Percentiles rank a stretch among this genome's conserved stretches.
Evolutionary conservation across 202 grass and related monocot genomes (phyloP).

Genomic region (Setaria italica): DNA sequence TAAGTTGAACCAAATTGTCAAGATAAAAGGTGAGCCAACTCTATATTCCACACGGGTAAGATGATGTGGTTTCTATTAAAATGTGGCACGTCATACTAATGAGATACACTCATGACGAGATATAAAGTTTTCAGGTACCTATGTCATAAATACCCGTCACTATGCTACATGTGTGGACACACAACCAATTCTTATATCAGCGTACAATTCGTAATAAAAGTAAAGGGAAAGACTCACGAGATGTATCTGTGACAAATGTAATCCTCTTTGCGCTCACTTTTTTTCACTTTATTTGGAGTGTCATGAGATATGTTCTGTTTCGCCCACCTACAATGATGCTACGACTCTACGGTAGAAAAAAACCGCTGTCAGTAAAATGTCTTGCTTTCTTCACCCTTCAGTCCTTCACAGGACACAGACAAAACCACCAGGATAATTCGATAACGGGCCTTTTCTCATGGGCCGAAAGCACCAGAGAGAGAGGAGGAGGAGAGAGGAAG

Average conservation of each 20-base stretch:
- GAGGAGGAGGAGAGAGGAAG: no score
- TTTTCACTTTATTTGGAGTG: neutral
- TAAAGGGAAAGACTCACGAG: neutral
- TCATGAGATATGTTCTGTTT: neutral
- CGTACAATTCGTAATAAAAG: neutral
- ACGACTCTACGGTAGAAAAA: neutral
- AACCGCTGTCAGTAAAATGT: neutral
- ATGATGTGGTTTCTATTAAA: neutral
- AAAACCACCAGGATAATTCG: constrained; percentile 41
- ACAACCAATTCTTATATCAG: rapidly evolving
- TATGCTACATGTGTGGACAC: neutral
- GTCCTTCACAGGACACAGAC: neutral
- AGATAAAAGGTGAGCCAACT: neutral
- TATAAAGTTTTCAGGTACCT: neutral
- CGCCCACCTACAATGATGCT: neutral
- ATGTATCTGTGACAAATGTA: neutral
- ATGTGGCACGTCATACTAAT: rapidly evolving
- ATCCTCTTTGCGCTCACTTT: neutral
- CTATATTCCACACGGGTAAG: neutral
- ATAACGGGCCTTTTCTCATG: neutral
- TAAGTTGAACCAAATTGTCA: neutral
- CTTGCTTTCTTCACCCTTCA: neutral
- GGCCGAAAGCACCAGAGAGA: neutral
- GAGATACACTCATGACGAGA: neutral
- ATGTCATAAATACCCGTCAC: neutral